Evolutionary conservation across 176 grass and related monocot species (phyloP).

Genomic region (Triticum dicoccoides): DNA sequence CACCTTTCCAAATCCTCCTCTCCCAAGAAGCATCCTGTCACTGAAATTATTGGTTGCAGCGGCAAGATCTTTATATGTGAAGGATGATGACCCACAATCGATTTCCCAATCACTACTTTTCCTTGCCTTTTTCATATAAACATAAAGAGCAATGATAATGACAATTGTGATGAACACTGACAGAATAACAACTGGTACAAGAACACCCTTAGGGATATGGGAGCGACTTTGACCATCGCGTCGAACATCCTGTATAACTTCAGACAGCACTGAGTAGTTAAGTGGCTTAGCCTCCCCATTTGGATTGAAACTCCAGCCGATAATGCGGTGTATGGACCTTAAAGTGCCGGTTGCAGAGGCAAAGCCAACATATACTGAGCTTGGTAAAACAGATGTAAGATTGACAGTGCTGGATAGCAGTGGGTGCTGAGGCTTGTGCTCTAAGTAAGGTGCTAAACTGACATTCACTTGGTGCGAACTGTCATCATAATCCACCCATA

Average conservation of each 20-base stretch:
- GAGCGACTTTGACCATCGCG: not conserved
- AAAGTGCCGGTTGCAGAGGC: not conserved
- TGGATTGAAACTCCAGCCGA: not conserved
- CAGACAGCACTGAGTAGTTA: not conserved
- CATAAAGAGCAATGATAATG: not conserved
- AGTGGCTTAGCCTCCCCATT: not conserved
- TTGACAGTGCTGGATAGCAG: not conserved
- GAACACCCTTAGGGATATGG: not conserved
- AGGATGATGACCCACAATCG: not conserved
- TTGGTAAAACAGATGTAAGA: not conserved
- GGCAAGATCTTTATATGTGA: not conserved
- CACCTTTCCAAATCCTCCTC: not conserved
- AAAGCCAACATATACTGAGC: not conserved
- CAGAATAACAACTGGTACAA: not conserved
- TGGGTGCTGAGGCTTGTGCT: not conserved
- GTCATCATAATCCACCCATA: slow-evolving; percentile 25
- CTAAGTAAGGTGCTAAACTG: not conserved
- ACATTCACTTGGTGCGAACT: not conserved
- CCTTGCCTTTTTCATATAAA: not conserved
- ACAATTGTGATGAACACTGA: not conserved
- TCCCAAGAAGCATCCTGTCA: not conserved
- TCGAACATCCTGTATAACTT: not conserved
- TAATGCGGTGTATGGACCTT: not conserved
- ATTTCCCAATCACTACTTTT: not conserved
- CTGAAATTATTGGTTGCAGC: not conserved